phyloP scores from a whole-genome alignment of 2,329 filamentous ascomycete species.

The Arthrocladium fulminans region DNA sequence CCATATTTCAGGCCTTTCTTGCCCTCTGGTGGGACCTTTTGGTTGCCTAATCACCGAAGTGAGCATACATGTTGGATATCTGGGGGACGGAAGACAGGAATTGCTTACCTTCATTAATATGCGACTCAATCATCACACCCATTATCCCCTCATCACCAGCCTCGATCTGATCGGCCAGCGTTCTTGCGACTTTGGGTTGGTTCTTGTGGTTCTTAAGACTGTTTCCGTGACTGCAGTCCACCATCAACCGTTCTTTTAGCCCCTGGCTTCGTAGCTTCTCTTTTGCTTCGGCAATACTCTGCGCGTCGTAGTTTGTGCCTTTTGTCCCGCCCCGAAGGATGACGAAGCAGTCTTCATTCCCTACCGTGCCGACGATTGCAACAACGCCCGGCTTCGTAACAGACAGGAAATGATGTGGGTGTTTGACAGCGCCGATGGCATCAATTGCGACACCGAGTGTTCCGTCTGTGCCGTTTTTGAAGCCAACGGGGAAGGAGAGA shows the following conservation, averaged over 20 bases:
- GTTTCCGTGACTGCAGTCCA: conserved; percentile 98
- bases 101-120: conserved; percentile 84
- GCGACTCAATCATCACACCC: conserved; percentile 98
- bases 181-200: conserved; percentile 83
- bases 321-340: conserved; percentile 85
- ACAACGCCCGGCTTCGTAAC: conserved; percentile 93
- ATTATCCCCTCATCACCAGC: conserved; percentile 82
- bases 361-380: conserved; percentile 83
- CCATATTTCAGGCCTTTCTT: conserved; percentile 27
- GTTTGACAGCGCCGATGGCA: conserved; percentile 66
- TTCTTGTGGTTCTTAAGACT: conserved; percentile 96
- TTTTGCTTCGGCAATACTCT: conserved; percentile 69
- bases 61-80: background rate
- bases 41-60: conserved; percentile 25
- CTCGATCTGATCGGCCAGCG: conserved; percentile 73
- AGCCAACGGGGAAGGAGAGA: conserved; percentile 93
- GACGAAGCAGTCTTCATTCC: conserved; percentile 96
- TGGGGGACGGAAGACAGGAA: conserved; percentile 41
- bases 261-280: conserved; percentile 73
- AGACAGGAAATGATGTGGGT: conserved; percentile 87
- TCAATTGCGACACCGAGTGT: conserved; percentile 86
- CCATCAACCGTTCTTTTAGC: conserved; percentile 84
- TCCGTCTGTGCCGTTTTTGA: conserved; percentile 98
- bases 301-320: conserved; percentile 88
- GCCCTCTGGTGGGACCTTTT: conserved; percentile 27